Evolutionary conservation across 2,329 filamentous ascomycete genomes (phyloP), one percentile per base, ranked within the genome.

Genomic region (Sclerotiophoma versabilis): DNA sequence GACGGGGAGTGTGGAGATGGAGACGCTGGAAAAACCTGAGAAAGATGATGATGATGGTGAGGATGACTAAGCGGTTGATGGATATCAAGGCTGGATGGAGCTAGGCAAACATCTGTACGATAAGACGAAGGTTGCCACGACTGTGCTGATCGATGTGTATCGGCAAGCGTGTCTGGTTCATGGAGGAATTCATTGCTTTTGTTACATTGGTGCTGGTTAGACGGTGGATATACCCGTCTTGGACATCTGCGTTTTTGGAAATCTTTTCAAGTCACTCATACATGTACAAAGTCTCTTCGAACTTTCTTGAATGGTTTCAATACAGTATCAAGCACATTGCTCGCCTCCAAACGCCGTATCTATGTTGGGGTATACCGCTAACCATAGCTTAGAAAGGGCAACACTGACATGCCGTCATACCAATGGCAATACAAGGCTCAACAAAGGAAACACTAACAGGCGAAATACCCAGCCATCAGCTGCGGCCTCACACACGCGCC

Each of bases 1-100:
- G 19, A 53, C 65, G 27, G 65, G 63, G 1, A 63, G 62, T 50
- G 56, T 75, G 12, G 70, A 73, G 49, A 65, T 75, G 59, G 68
- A 73, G 57, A 65, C 64, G 27, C 64, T 74, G 38, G 60, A 63
- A 37, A 65, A 65, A 37, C 64, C 69, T 26, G 59, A 63, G 49
- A 63, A 66, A 22, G 66, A 69, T 23, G 66, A 66, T 15, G 68
- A 68, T 1, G 62, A 60, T 8, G 60, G 50, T 26, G 58, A 62
- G 8, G 52, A 63, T 53, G 34, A 56, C 4, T 38, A 17, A 47
- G 15, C 4, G 25, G 20, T 29, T 25, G n/a, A 15, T 19, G 15
- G n/a, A n/a, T 26, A 22, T 15, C 12, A 23, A 14, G 20, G 22
- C 19, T 9, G 6, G 11, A 19, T 14, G 11, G 10, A 17, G 32